phyloP scores from a whole-genome alignment of 75 land plant species.

The Cupressus sempervirens region DNA sequence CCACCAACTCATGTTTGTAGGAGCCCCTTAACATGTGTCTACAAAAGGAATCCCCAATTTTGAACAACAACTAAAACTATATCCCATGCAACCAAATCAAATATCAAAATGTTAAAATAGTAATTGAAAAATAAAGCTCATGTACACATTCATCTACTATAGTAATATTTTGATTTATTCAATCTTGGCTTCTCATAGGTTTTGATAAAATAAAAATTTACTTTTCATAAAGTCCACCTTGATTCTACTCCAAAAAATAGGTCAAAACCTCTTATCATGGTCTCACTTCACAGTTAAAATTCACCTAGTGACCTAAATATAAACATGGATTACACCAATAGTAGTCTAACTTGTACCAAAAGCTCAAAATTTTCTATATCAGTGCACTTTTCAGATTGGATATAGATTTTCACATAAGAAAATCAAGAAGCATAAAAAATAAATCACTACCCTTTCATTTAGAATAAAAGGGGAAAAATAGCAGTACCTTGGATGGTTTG shows the following conservation, averaged over 20 bases:
- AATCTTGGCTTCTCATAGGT: background rate
- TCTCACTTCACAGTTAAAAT: too few species aligned
- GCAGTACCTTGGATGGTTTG: too few species aligned
- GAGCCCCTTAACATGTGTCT: background rate
- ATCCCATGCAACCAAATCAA: too few species aligned
- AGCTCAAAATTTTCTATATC: too few species aligned
- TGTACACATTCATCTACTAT: background rate
- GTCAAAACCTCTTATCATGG: background rate
- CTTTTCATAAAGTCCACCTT: background rate
- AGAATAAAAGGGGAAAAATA: too few species aligned
- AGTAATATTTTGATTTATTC: background rate
- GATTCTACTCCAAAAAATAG: background rate
- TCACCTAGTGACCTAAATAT: background rate
- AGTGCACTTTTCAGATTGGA: too few species aligned
- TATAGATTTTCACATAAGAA: too few species aligned
- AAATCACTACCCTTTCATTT: too few species aligned
- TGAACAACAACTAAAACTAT: background rate
- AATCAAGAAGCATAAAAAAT: too few species aligned
- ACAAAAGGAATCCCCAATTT: background rate
- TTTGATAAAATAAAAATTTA: too few species aligned
- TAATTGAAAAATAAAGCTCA: background rate
- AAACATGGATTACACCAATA: background rate
- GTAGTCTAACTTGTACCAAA: background rate
- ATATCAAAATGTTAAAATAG: too few species aligned
- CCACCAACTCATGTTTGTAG: background rate